Base-by-base conservation (phyloP, 192 early-diverging fungal genomes). In the Rhizoclosmatium sp. region DNA sequence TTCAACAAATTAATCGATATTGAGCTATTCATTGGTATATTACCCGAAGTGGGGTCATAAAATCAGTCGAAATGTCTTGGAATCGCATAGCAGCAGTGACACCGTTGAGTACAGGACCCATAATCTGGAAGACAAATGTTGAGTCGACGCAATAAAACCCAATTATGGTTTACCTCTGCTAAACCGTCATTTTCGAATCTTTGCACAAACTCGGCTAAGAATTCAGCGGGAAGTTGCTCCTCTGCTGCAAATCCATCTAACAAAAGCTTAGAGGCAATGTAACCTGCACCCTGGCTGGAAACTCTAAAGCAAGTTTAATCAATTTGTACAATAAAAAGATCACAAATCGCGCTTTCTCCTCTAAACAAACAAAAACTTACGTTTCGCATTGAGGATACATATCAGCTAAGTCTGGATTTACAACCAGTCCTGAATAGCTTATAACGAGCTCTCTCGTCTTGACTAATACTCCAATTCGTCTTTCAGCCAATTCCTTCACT, bases 381-480 rank as follows among this genome's bases (percentile, higher is more conserved):
- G 68, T 86, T 1, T 89, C 78, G 7, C 84, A 64, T 75, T 95
- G 95, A 39, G 96, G 90, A 75, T 97, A 97, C 91, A 94, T 94
- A 39, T 94, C 95, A n/a, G 93, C 93, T 72, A 95, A 89, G 62
- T 93, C 88, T 3, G 88, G 86, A 56, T 83, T 95, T 47, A 98
- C 75, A 54, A 94, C 85, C 44, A 97, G 85, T 3, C 94, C 94
- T 64, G 89, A 88, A 80, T 98, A 99, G 64, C 92, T 95, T 2
- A 97, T 86, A 21, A 97, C 74, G 62, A 98, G 68, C 0, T 49
- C 83, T 59, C 90, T 87, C 9, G 89, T 83, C 16, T 83, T 77
- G 48, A 90, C 84, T 71, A 99, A 64, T 4, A 87, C 86, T 9
- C 66, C 69, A 3, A 93, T 58, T 3, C 97, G 90, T n/a, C 86